Conservation (phyloP, 2,329 filamentous ascomycete genomes). For the Paraconiothyrium sp. region DNA sequence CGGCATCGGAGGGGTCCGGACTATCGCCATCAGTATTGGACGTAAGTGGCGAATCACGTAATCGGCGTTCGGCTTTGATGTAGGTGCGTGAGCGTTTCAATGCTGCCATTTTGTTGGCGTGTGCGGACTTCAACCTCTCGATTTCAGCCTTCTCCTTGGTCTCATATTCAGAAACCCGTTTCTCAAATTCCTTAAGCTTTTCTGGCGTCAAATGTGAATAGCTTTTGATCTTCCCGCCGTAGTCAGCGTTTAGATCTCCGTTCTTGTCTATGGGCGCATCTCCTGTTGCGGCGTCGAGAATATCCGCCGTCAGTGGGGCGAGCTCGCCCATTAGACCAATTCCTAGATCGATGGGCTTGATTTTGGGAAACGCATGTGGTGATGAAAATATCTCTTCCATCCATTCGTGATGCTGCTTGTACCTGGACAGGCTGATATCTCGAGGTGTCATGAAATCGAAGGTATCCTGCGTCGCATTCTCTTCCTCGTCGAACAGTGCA, state of each 20-base stretch:
- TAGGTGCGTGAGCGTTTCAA: slow-evolving; percentile 76
- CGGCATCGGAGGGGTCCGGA: slow-evolving; percentile 70
- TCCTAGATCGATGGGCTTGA: slow-evolving; percentile 86
- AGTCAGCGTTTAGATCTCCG: slow-evolving; percentile 31
- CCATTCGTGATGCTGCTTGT: slow-evolving; percentile 97
- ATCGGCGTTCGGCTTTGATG: slow-evolving; percentile 76
- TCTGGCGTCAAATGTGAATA: slow-evolving; percentile 75
- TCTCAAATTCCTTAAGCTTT: slow-evolving; percentile 85
- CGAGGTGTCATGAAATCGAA: slow-evolving; percentile 90
- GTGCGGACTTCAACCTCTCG: slow-evolving; percentile 81
- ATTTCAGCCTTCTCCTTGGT: slow-evolving; percentile 81
- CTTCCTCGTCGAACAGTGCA: slow-evolving; percentile 79
- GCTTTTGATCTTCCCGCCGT: slow-evolving; percentile 55
- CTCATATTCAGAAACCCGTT: slow-evolving; percentile 77
- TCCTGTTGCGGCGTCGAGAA: slow-evolving; percentile 71
- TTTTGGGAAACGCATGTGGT: slow-evolving; percentile 84
- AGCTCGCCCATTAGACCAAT: slow-evolving; percentile 82
- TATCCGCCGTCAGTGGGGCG: slow-evolving; percentile 80
- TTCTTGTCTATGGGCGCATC: slow-evolving; percentile 33
- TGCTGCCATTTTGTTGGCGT: slow-evolving; percentile 77
- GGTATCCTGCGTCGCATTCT: slow-evolving; percentile 86
- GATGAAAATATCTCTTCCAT: slow-evolving; percentile 97
- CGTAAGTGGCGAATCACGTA: slow-evolving; percentile 70
- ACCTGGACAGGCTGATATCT: slow-evolving; percentile 86
- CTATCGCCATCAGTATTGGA: slow-evolving; percentile 30